Conservation (phyloP, 306 rosid species). For the Glycine tomentella region DNA sequence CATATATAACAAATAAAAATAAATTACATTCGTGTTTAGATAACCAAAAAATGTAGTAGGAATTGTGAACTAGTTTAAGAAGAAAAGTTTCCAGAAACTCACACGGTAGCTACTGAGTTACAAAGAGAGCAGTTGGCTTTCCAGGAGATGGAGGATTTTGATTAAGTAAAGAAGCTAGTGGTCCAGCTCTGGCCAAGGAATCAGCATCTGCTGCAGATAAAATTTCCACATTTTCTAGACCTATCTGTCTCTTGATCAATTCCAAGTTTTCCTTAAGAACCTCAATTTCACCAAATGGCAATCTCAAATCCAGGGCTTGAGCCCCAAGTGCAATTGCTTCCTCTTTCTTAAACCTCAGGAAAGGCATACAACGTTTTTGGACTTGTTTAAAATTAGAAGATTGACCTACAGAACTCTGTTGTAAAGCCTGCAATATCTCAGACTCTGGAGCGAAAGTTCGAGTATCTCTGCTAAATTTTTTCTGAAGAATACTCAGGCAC, state of each 20-base stretch:
- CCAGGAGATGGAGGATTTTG: conserved; percentile 92
- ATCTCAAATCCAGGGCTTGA: conserved; percentile 79
- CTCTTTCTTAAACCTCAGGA: conserved; percentile 83
- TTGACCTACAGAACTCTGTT: conserved; percentile 66
- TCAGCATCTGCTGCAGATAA: conserved; percentile 64
- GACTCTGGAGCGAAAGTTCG: conserved; percentile 62
- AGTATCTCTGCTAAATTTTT: conserved; percentile 57
- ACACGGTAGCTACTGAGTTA: conserved; percentile 44
- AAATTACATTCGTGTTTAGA: not conserved
- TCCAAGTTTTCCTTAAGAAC: conserved; percentile 82
- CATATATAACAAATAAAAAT: not conserved
- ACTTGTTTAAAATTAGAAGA: conserved; percentile 64
- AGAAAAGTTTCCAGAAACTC: too few species aligned
- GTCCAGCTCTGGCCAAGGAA: conserved; percentile 55
- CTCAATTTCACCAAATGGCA: conserved; percentile 83
- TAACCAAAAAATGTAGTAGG: not conserved
- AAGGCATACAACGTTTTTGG: conserved; percentile 87
- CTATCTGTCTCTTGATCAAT: conserved; percentile 70
- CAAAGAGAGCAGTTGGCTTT: conserved; percentile 85
- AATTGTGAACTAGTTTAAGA: conserved; percentile 1
- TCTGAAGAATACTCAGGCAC: conserved; percentile 73
- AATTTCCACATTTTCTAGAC: conserved; percentile 75
- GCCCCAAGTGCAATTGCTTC: conserved; percentile 72
- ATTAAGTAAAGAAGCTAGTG: conserved; percentile 47
- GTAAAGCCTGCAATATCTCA: conserved; percentile 70